These are phyloP conservation scores for Phytophthora multivora DNA, from an alignment of 352 stramenopile species.

Conservation along the genomic window DNA sequence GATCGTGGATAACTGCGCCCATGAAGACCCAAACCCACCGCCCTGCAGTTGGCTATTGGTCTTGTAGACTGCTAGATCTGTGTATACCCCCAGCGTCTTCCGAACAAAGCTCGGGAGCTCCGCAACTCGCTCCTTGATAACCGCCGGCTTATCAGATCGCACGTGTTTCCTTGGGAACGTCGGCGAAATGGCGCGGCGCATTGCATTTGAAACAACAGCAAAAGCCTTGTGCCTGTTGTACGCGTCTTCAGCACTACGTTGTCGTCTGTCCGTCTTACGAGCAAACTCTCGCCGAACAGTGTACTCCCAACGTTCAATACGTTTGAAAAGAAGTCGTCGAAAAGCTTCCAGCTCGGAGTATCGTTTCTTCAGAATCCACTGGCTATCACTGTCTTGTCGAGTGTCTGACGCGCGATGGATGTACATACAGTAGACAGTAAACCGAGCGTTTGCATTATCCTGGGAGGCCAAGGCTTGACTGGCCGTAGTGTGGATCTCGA, in stretches of 20 bases:
- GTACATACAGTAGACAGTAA: constrained; percentile 65
- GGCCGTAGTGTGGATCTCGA: constrained; percentile 48
- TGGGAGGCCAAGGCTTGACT: constrained; percentile 23
- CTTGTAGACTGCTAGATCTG: constrained; percentile 56
- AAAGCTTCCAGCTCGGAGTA: constrained; percentile 64
- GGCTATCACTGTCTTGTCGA: constrained; percentile 6
- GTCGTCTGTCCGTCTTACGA: constrained; percentile 4
- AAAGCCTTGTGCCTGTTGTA: constrained; percentile 35
- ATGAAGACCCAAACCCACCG: constrained; percentile 24
- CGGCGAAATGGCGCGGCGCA: constrained; percentile 46
- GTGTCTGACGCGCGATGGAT: constrained; percentile 31
- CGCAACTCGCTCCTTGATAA: constrained; percentile 41
- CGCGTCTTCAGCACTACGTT: not conserved
- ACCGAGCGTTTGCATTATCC: constrained; percentile 21
- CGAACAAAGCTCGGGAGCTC: constrained; percentile 54
- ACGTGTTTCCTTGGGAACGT: constrained; percentile 61
- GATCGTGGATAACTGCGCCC: constrained; percentile 32
- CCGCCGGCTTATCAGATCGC: constrained; percentile 41
- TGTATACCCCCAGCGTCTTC: constrained; percentile 54
- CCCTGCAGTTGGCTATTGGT: constrained; percentile 27
- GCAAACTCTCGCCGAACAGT: constrained; percentile 33
- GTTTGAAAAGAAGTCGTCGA: constrained; percentile 40
- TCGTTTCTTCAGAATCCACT: constrained; percentile 60
- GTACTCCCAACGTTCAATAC: constrained; percentile 50
- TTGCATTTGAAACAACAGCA: constrained; percentile 49